These are phyloP conservation scores for Sanghuangporus sanghuang DNA, from an alignment of 1,284 basidiomycete species.

Conservation along the genomic window DNA sequence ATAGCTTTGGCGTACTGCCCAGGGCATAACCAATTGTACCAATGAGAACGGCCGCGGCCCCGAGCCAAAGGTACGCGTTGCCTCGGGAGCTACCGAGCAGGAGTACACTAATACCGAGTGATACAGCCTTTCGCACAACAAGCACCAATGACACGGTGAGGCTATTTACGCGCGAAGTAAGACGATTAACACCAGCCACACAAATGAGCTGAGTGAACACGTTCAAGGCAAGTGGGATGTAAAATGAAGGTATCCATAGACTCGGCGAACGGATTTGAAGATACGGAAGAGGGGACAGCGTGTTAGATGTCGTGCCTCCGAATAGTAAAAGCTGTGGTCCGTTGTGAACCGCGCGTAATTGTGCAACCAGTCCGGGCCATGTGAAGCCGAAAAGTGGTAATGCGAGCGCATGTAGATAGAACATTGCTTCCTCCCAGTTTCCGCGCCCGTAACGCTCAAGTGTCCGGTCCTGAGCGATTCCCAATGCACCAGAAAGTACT, in stretches of 20 bases:
- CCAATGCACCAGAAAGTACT: conserved; percentile 81
- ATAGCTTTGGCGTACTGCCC: conserved; percentile 29
- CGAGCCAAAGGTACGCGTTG: conserved; percentile 51
- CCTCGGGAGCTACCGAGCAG: conserved; percentile 32
- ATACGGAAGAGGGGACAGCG: conserved; percentile 25
- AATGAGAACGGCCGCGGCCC: conserved; percentile 61
- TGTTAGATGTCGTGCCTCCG: conserved; percentile 21
- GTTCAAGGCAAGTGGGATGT: conserved; percentile 69
- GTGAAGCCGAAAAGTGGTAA: conserved; percentile 69
- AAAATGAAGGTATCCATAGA: conserved; percentile 53
- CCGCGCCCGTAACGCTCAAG: conserved; percentile 58
- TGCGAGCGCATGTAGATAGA: conserved; percentile 78
- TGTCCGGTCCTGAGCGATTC: conserved; percentile 83
- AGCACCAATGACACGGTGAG: conserved; percentile 86
- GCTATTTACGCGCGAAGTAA: conserved; percentile 75
- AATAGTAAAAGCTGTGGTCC: conserved; percentile 31
- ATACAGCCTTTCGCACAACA: conserved; percentile 86
- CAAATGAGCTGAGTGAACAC: conserved; percentile 85
- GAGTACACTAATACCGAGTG: conserved; percentile 71
- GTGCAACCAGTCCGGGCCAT: conserved; percentile 44
- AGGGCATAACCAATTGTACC: conserved; percentile 72
- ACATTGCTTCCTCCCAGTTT: conserved; percentile 86
- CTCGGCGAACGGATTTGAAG: conserved; percentile 19
- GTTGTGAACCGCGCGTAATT: conserved; percentile 40
- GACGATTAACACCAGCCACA: conserved; percentile 84